Conservation (phyloP, 2,329 filamentous ascomycete species). For the Hypoxylon sp. region DNA sequence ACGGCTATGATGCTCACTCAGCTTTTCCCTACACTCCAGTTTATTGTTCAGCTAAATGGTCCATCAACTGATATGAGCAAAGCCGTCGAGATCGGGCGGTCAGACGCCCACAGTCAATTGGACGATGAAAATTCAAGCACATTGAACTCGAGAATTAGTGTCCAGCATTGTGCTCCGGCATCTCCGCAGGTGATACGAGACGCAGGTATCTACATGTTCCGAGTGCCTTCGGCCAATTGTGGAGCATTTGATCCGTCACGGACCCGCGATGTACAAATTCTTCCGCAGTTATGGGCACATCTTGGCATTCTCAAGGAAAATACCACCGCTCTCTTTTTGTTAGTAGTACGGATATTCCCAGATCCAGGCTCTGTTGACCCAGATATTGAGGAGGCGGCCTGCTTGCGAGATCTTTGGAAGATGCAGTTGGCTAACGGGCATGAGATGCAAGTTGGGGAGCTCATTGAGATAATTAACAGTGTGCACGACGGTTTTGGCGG, state of each 20-base stretch:
- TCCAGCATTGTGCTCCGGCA: background rate
- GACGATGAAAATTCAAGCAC: background rate
- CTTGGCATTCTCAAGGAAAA: background rate
- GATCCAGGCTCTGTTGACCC: background rate
- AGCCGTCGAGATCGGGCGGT: background rate
- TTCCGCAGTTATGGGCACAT: background rate
- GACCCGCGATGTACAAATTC: background rate
- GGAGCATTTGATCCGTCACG: background rate
- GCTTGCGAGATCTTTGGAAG: background rate
- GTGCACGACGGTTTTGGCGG: background rate
- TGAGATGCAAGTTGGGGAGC: background rate
- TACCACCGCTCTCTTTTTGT: background rate
- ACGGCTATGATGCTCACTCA: background rate
- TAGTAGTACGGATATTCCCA: background rate
- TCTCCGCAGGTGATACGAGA: background rate
- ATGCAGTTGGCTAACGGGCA: background rate
- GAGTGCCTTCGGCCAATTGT: background rate
- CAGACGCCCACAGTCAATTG: background rate
- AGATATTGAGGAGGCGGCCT: background rate
- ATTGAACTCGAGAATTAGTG: background rate
- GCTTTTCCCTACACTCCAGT: background rate
- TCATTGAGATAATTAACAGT: background rate
- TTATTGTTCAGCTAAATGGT: background rate
- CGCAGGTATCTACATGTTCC: background rate
- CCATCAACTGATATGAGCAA: background rate